These are phyloP conservation scores for Epichloe baconii DNA, from an alignment of 2,329 filamentous ascomycete genomes.

Conservation along the genomic window DNA sequence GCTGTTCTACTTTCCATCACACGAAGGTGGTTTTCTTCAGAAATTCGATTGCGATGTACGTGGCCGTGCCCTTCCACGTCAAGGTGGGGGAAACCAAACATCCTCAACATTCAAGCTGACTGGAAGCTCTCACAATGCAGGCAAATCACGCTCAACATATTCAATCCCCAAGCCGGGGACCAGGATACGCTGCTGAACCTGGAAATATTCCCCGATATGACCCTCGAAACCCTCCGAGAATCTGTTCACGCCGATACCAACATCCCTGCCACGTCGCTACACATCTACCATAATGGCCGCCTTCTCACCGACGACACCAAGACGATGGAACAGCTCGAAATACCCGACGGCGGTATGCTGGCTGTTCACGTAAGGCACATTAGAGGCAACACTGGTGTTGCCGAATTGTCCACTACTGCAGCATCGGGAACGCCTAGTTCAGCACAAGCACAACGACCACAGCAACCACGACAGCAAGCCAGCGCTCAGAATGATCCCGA, in stretches of 20 bases:
- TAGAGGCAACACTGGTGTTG: conserved; percentile 28
- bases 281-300: conserved; percentile 82
- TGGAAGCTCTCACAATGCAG: conserved; percentile 28
- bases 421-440: conserved; percentile 21
- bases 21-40: not conserved
- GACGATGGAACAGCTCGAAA: conserved; percentile 68
- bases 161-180: conserved; percentile 52
- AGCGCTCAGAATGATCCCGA: conserved; percentile 53
- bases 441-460: conserved; percentile 15
- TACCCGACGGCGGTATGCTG: conserved; percentile 85
- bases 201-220: conserved; percentile 72
- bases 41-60: not conserved
- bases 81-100: not conserved
- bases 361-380: conserved; percentile 64
- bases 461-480: conserved; percentile 20
- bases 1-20: not conserved
- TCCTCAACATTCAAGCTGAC: conserved; percentile 1
- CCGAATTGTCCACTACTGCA: conserved; percentile 14
- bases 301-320: conserved; percentile 65
- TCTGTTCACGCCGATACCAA: conserved; percentile 74
- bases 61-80: not conserved
- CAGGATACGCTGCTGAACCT: conserved; percentile 69
- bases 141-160: conserved; percentile 80
- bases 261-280: conserved; percentile 60
- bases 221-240: conserved; percentile 72